A percentile compares a stretch with the other conserved stretches of the same genome.
phyloP scores from a whole-genome alignment of 768 basidiomycete species.

The Flagelloscypha sp. region DNA sequence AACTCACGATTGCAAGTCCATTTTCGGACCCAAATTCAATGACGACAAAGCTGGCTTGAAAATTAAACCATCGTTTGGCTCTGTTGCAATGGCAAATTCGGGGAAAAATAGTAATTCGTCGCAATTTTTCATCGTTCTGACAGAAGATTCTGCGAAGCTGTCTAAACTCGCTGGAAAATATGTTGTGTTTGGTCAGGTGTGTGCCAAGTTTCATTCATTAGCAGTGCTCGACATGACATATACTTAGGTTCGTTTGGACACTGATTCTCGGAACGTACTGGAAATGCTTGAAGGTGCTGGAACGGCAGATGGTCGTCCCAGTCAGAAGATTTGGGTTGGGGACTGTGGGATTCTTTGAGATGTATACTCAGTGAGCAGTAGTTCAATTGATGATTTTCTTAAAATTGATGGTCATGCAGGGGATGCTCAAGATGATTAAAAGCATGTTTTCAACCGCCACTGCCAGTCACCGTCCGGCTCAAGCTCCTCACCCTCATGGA shows the following conservation, averaged over 20 bases:
- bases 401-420: no score
- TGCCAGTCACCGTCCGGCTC: no score
- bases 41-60: slow-evolving; percentile 45
- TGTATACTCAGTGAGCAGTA: no score
- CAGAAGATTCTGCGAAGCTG: slow-evolving; percentile 29
- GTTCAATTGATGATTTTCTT: no score
- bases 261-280: slow-evolving; percentile 25
- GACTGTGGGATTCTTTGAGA: no score
- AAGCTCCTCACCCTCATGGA: no score
- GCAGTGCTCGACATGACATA: no score
- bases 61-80: slow-evolving; percentile 28
- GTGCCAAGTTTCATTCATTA: no score
- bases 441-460: no score
- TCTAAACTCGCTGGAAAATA: slow-evolving; percentile 44
- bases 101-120: slow-evolving; percentile 41
- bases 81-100: slow-evolving; percentile 46
- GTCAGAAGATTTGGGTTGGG: slow-evolving; percentile 35
- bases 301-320: slow-evolving; percentile 25
- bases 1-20: slow-evolving; percentile 21
- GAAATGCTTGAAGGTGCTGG: slow-evolving; percentile 19
- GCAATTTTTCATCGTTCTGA: slow-evolving; percentile 44
- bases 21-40: slow-evolving; percentile 41
- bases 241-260: no score
- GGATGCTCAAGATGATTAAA: no score
- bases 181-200: slow-evolving; percentile 34